These are phyloP conservation scores for Saccharomyces hybrid DNA, from an alignment of 1,139 yeast species.

Conservation along the genomic window DNA sequence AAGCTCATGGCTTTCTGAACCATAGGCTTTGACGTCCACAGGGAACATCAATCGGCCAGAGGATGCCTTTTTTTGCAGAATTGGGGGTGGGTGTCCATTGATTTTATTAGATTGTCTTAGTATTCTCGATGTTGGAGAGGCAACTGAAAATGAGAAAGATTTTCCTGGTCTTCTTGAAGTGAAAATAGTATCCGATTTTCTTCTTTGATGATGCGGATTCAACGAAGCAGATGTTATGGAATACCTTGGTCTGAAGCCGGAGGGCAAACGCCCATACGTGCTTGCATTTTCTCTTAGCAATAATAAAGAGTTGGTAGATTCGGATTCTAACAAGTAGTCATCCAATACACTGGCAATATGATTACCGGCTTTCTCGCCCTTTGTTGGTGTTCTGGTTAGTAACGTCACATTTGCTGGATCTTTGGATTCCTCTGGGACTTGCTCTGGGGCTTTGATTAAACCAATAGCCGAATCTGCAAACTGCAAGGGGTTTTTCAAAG, in stretches of 20 bases:
- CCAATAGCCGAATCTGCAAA: slow-evolving; percentile 21
- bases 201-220: slow-evolving; percentile 3
- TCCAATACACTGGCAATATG: slow-evolving; percentile 9
- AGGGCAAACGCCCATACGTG: neutral
- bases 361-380: neutral
- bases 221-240: neutral
- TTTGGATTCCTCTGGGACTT: slow-evolving; percentile 1
- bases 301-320: slow-evolving; percentile 4
- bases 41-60: slow-evolving; percentile 4
- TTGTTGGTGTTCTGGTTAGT: neutral
- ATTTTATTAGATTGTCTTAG: slow-evolving; percentile 4
- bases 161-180: slow-evolving; percentile 4
- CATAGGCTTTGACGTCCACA: slow-evolving; percentile 2
- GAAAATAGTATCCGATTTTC: slow-evolving; percentile 9
- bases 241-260: neutral
- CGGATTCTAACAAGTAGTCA: slow-evolving; percentile 12
- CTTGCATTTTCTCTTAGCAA: slow-evolving; percentile 4
- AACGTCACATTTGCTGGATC: neutral
- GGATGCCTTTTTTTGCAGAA: slow-evolving; percentile 4
- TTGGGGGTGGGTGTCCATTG: slow-evolving; percentile 3
- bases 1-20: neutral
- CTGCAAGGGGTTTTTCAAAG: slow-evolving; percentile 28
- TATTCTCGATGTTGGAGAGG: slow-evolving; percentile 6
- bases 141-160: slow-evolving; percentile 11
- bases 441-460: slow-evolving; percentile 13